Percentiles rank a stretch among this genome's conserved stretches.
phyloP scores from a whole-genome alignment of 495 filamentous ascomycete species.

The Arthonia radiata region DNA sequence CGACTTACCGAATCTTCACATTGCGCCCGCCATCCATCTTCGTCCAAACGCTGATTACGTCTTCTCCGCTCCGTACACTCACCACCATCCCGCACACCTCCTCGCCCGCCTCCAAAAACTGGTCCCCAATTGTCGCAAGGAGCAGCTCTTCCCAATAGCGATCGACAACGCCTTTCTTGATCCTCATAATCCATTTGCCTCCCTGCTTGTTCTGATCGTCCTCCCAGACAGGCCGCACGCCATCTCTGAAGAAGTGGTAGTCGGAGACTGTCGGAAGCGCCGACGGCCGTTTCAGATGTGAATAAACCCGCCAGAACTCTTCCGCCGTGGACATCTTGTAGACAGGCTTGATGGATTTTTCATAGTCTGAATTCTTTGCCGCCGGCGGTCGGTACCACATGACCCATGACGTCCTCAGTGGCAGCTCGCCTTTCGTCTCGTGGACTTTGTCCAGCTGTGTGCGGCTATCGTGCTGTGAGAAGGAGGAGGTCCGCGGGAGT shows the following conservation, averaged over 20 bases:
- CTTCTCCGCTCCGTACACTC: constrained; percentile 83
- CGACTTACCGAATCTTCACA: constrained; percentile 85
- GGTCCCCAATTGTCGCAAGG: constrained; percentile 75
- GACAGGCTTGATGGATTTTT: constrained; percentile 78
- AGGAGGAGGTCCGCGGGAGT: too few relatives aligned
- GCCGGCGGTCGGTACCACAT: constrained; percentile 93
- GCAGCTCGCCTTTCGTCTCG: constrained; percentile 9
- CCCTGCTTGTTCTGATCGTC: constrained; percentile 90
- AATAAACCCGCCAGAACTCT: constrained; percentile 81
- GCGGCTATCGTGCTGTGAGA: background rate
- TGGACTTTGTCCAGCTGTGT: background rate
- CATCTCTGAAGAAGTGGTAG: constrained; percentile 95
- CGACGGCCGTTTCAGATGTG: constrained; percentile 74
- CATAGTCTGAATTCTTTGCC: constrained; percentile 92
- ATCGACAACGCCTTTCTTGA: constrained; percentile 92
- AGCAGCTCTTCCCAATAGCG: constrained; percentile 95
- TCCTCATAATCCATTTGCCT: constrained; percentile 86
- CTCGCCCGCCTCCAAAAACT: constrained; percentile 80
- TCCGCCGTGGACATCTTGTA: constrained; percentile 62
- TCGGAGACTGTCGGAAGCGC: constrained; percentile 77
- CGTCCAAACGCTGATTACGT: constrained; percentile 94
- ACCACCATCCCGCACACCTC: constrained; percentile 88
- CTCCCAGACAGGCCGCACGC: constrained; percentile 93
- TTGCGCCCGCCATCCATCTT: constrained; percentile 75
- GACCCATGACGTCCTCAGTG: constrained; percentile 70